Evolutionary conservation across 75 land plant genomes (phyloP).

Genomic region (Sequoiadendron giganteum): DNA sequence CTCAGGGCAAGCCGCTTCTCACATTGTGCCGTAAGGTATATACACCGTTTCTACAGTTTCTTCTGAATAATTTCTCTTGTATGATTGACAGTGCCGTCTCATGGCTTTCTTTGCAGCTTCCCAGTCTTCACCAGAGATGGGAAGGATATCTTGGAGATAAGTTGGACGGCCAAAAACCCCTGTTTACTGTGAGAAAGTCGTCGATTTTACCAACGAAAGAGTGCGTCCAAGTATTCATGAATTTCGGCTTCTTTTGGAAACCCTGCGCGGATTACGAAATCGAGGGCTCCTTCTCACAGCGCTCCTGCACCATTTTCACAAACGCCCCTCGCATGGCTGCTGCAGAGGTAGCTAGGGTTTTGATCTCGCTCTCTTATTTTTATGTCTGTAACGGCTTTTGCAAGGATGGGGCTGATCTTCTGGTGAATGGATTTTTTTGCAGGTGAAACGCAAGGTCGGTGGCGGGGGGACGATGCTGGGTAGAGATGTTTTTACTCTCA

Average conservation of each 20-base stretch:
- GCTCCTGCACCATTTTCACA: conserved; percentile 36
- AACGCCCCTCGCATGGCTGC: background rate
- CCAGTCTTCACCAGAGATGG: conserved; percentile 69
- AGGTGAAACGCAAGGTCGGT: conserved; percentile 6
- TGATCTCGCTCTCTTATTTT: background rate
- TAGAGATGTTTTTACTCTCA: background rate
- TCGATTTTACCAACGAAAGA: conserved; percentile 28
- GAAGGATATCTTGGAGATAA: conserved; percentile 56
- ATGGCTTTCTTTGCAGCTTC: conserved; percentile 27
- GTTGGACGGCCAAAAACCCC: conserved; percentile 51
- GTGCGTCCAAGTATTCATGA: conserved; percentile 6
- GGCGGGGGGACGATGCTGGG: background rate
- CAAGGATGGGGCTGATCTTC: background rate
- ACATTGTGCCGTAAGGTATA: conserved; percentile 53
- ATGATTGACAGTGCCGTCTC: background rate
- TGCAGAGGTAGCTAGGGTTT: background rate
- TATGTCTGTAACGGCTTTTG: too few relatives aligned
- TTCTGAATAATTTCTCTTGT: background rate
- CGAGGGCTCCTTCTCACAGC: conserved; percentile 43
- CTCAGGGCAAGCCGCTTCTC: conserved; percentile 43
- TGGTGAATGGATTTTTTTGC: background rate
- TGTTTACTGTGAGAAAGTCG: conserved; percentile 50
- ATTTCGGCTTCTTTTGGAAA: background rate
- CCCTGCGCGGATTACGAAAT: conserved; percentile 32
- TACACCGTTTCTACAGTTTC: background rate